Base-by-base conservation (phyloP, 768 basidiomycete species). In the Naganishia friedmannii region DNA sequence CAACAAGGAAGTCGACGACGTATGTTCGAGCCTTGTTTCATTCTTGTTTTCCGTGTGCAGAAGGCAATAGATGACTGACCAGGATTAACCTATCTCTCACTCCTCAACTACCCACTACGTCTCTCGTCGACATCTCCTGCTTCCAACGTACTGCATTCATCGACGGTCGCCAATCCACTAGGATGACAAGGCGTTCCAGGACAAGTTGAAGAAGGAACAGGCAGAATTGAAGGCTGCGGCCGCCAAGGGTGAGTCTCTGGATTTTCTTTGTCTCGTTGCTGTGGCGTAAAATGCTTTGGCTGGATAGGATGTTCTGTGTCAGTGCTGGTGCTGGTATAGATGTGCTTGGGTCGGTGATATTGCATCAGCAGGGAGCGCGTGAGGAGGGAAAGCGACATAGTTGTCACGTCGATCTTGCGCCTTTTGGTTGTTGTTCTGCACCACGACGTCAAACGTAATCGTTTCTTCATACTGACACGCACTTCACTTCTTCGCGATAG, bases 181-280 rank as follows among this genome's bases (percentile, higher is more conserved):
- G 73, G 74, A 74, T 37, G 74, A 74, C 65, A 68, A 57, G 15
- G 74, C 74, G 17, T 67, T 70, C 19, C 60, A 68, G 32, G 70
- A 72, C 42, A 68, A 68, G 34, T 69, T 57, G 39, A 72, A 72
- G 72, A 37, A n/a, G 32, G 63, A 74, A 32, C 69, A 72, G 45
- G 66, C 65, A 29, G 74, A 74, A 57, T 68, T 72, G 69, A 74
- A 72, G 74, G 74, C 71, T 48, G 67, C 67, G 23, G 70, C 68
- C 67, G 74, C 72, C 53, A 72, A 71, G 70, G 72, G 60, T 63
- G 26, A 63, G 60, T 63, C 17, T 28, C 32, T 7, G n/a, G n/a
- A n/a, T n/a, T n/a, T n/a, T n/a, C n/a, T n/a, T n/a, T n/a, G n/a
- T n/a, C n/a, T n/a, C n/a, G n/a, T n/a, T n/a, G n/a, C n/a, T n/a